A percentile compares a stretch with the other conserved stretches of the same genome.
Evolutionary conservation across 768 basidiomycete species (phyloP).

Genomic region (Candolleomyces efflorescens): DNA sequence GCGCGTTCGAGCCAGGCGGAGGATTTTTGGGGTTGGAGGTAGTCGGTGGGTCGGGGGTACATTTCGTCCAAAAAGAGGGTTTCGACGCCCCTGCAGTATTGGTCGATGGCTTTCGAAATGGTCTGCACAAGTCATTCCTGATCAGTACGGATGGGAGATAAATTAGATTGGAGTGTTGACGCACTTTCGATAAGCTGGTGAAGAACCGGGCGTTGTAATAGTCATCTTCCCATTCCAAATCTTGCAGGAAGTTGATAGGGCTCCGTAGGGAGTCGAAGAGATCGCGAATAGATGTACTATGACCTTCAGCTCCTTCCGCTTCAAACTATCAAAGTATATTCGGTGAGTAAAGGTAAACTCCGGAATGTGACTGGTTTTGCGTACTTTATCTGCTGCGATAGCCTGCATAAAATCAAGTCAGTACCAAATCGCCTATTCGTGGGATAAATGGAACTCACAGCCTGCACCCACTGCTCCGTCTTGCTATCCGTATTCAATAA

Average conservation of each 20-base stretch:
- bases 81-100: constrained; percentile 87
- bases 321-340: constrained; percentile 71
- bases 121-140: too few species aligned
- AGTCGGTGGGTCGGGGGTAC: constrained; percentile 81
- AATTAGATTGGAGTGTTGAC: too few species aligned
- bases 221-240: constrained; percentile 88
- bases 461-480: constrained; percentile 92
- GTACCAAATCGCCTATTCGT: constrained; percentile 37
- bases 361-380: constrained; percentile 1
- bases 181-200: constrained; percentile 75
- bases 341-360: too few species aligned
- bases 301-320: constrained; percentile 72
- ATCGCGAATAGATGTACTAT: constrained; percentile 97
- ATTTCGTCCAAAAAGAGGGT: constrained; percentile 92
- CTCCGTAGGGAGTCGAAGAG: constrained; percentile 92
- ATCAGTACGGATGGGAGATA: too few species aligned
- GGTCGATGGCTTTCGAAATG: constrained; percentile 86
- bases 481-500: constrained; percentile 82
- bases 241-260: constrained; percentile 83
- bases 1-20: constrained; percentile 89
- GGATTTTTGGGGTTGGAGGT: constrained; percentile 78
- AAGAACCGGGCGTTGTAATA: constrained; percentile 88
- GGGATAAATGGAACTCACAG: constrained; percentile 46
- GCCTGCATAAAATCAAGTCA: constrained; percentile 65
- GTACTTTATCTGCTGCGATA: constrained; percentile 77